Conservation (phyloP, 495 filamentous ascomycete species). For the Hypomontagnella monticulosa region DNA sequence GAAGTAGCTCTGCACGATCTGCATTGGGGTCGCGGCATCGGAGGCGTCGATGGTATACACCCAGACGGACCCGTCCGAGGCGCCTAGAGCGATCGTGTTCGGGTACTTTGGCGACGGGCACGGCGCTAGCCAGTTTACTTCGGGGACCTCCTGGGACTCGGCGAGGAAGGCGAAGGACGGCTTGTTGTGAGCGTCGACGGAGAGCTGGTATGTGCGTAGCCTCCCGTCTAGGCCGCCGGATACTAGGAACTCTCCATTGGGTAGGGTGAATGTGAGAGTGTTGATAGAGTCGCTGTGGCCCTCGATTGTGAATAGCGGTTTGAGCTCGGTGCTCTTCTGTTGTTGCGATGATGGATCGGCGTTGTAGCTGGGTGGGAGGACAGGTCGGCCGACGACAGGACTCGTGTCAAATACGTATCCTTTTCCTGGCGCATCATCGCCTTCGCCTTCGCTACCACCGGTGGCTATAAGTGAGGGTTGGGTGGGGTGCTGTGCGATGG, state of each 20-base stretch:
- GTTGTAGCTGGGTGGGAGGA: constrained; percentile 79
- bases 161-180: constrained; percentile 69
- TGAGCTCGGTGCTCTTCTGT: constrained; percentile 60
- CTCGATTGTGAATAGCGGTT: constrained; percentile 72
- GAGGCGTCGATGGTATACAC: constrained; percentile 82
- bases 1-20: constrained; percentile 90
- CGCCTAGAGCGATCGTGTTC: constrained; percentile 90
- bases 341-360: constrained; percentile 66
- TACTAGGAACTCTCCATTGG: constrained; percentile 82
- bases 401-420: constrained; percentile 83
- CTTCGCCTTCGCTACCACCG: constrained; percentile 84
- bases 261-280: constrained; percentile 82
- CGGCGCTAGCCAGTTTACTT: constrained; percentile 88
- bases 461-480: constrained; percentile 82
- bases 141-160: constrained; percentile 85
- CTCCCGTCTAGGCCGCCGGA: constrained; percentile 88
- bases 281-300: constrained; percentile 94
- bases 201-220: constrained; percentile 62
- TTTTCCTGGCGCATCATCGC: constrained; percentile 65
- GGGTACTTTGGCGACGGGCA: constrained; percentile 75
- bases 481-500: constrained; percentile 89
- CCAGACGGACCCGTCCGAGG: constrained; percentile 94
- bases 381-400: constrained; percentile 67
- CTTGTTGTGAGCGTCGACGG: constrained; percentile 40
- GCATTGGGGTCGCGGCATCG: constrained; percentile 65